Evolutionary conservation across 1,139 yeast genomes (phyloP), one percentile per base, ranked within the genome.

Genomic region (Protomyces macrosporus): DNA sequence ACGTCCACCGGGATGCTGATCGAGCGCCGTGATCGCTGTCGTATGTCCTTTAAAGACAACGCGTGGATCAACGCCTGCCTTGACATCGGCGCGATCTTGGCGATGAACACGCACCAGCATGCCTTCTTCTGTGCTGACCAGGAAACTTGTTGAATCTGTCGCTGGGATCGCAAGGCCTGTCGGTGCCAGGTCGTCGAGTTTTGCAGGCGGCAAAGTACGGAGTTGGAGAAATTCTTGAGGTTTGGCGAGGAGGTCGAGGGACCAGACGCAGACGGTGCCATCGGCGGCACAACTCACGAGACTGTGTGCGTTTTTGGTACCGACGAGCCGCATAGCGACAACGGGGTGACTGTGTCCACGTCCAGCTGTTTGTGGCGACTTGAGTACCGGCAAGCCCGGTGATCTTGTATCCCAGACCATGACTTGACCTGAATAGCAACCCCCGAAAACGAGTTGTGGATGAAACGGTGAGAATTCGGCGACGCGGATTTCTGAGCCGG

Each of bases 61-160:
- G 65, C 70, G 37, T 65, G 68, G 65, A 64, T 76, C 75, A 39
- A 77, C 63, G 10, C 77, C 73, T 48, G 79, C 75, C 30, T 71
- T 69, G 45, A 74, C 55, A 34, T 75, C 75, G 45, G 75, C 75
- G 55, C 71, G 74, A 70, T 75, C 75, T 68, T 75, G 70, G 68
- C 78, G 68, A 67, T 75, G 71, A 33, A 83, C 73, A 51, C 76
- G 77, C 68, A 79, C 79, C 36, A 82, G 72, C n/a, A 71, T 70
- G 0, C 87, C 86, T 65, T 77, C 79, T 65, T 79, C 81, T 16
- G 82, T 72, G 1, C 82, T 82, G 6, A 81, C 72, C 7, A 81
- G 68, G n/a, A 81, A 70, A 48, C 72, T 72, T 34, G 80, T 72
- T 14, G 74, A 72, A 58, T 77, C 79, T 14, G 73, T 68, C 2